Evolutionary conservation across 2,329 filamentous ascomycete genomes (phyloP).

Genomic region (Thielaviopsis euricoi): DNA sequence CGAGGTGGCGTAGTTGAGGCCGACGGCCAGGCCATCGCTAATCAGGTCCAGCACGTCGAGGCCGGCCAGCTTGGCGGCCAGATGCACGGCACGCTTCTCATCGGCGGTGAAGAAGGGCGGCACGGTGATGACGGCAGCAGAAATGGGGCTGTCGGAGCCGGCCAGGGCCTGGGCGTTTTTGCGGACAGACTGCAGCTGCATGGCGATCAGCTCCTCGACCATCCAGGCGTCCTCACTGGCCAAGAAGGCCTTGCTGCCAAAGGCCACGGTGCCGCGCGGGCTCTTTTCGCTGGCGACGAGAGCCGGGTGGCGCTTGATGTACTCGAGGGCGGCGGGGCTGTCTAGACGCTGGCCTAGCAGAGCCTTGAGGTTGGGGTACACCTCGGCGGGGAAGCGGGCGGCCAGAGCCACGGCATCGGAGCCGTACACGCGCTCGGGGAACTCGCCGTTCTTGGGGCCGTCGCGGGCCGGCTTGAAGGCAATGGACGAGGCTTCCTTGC

Average conservation of each 20-base stretch:
- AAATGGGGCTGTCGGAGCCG: conserved; percentile 55
- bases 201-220: conserved; percentile 86
- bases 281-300: conserved; percentile 37
- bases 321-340: conserved; percentile 48
- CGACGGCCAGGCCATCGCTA: conserved; percentile 81
- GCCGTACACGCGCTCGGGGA: conserved; percentile 82
- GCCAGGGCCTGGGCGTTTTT: conserved; percentile 75
- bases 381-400: conserved; percentile 77
- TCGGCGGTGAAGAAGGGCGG: conserved; percentile 81
- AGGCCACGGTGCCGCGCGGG: conserved; percentile 53
- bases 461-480: conserved; percentile 77
- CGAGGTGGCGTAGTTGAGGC: conserved; percentile 84
- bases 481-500: conserved; percentile 83
- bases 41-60: conserved; percentile 72
- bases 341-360: conserved; percentile 60
- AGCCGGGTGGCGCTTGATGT: conserved; percentile 60
- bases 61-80: conserved; percentile 76
- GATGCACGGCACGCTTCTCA: conserved; percentile 71
- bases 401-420: conserved; percentile 78
- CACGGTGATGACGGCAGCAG: conserved; percentile 74
- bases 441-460: conserved; percentile 47
- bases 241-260: conserved; percentile 57
- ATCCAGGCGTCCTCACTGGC: conserved; percentile 50
- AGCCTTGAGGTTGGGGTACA: conserved; percentile 86
- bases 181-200: conserved; percentile 86